Percentiles rank a stretch among this genome's conserved stretches.
These are phyloP conservation scores for Boletus sp. DNA, from an alignment of 1,284 basidiomycete species.

Conservation along the genomic window DNA sequence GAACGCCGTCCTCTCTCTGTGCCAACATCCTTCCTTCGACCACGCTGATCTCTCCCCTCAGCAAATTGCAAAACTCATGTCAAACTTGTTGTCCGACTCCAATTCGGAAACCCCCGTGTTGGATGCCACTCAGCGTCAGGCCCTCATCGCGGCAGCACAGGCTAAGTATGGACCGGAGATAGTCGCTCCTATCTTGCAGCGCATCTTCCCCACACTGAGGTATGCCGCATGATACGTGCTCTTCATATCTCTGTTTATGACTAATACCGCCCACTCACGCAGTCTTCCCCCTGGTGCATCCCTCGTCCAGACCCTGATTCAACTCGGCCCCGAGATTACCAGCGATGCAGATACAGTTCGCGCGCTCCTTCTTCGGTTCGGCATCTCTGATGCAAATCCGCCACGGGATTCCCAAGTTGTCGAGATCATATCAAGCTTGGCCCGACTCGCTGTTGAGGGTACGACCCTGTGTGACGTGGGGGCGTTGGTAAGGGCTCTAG, in stretches of 20 bases:
- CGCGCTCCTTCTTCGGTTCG: constrained; percentile 67
- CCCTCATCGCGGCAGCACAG: constrained; percentile 67
- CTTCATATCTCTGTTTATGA: constrained; percentile 11
- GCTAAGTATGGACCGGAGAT: constrained; percentile 67
- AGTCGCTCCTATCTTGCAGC: constrained; percentile 49
- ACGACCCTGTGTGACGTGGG: constrained; percentile 70
- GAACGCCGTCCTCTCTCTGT: constrained; percentile 65
- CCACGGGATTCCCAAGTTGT: constrained; percentile 66
- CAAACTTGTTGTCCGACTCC: constrained; percentile 71
- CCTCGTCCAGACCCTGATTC: constrained; percentile 67
- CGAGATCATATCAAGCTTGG: constrained; percentile 64
- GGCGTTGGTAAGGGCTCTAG: constrained; percentile 67
- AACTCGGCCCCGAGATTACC: constrained; percentile 74
- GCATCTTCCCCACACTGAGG: constrained; percentile 56
- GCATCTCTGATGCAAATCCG: constrained; percentile 61
- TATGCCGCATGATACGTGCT: constrained; percentile 30
- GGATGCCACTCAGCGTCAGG: constrained; percentile 66
- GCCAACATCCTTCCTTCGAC: constrained; percentile 74
- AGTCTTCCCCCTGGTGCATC: constrained; percentile 65
- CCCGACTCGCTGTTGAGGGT: constrained; percentile 67
- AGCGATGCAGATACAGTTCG: constrained; percentile 65
- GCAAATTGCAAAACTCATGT: constrained; percentile 74
- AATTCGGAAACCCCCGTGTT: constrained; percentile 62
- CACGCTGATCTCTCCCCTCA: constrained; percentile 71
- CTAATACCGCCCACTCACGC: constrained; percentile 15